Evolutionary conservation across 768 basidiomycete genomes (phyloP).

Genomic region (Cystobasidiopsis lactophilus): DNA sequence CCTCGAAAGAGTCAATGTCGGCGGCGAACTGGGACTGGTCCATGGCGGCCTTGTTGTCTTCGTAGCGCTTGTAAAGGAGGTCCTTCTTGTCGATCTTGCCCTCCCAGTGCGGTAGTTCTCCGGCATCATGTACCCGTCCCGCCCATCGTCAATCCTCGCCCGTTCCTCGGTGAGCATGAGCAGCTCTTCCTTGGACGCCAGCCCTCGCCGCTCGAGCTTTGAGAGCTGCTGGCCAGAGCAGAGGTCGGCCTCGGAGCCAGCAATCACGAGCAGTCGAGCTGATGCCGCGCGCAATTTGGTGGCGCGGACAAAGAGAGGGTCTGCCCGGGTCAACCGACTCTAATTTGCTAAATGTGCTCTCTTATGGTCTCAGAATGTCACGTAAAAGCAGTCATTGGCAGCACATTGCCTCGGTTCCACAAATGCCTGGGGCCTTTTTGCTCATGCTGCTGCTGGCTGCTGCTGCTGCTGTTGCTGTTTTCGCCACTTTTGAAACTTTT

Average conservation of each 20-base stretch:
- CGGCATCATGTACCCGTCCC: constrained; percentile 85
- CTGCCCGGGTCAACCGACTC: no score
- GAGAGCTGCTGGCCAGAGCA: constrained; percentile 63
- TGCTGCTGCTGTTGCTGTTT: no score
- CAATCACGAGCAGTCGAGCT: constrained; percentile 81
- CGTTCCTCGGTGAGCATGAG: constrained; percentile 80
- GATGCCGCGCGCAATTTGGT: constrained; percentile 92
- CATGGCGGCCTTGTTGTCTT: constrained; percentile 34
- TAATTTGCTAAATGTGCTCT: no score
- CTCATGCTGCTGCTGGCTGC: no score
- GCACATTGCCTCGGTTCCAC: no score
- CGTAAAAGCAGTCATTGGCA: no score
- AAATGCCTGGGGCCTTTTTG: no score
- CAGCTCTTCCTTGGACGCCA: constrained; percentile 79
- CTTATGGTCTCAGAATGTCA: no score
- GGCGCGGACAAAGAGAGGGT: no score
- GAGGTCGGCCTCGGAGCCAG: constrained; percentile 80
- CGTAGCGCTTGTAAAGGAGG: constrained; percentile 79
- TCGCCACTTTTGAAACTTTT: no score
- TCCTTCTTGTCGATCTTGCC: constrained; percentile 83
- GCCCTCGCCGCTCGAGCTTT: constrained; percentile 52
- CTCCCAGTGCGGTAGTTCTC: constrained; percentile 97
- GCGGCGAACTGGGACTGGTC: constrained; percentile 75
- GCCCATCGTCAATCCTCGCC: constrained; percentile 79
- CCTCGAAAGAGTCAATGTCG: constrained; percentile 83